A percentile compares a stretch with the other conserved stretches of the same genome.
phyloP scores from a whole-genome alignment of 2,329 filamentous ascomycete species.

The Epichloe sp. region DNA sequence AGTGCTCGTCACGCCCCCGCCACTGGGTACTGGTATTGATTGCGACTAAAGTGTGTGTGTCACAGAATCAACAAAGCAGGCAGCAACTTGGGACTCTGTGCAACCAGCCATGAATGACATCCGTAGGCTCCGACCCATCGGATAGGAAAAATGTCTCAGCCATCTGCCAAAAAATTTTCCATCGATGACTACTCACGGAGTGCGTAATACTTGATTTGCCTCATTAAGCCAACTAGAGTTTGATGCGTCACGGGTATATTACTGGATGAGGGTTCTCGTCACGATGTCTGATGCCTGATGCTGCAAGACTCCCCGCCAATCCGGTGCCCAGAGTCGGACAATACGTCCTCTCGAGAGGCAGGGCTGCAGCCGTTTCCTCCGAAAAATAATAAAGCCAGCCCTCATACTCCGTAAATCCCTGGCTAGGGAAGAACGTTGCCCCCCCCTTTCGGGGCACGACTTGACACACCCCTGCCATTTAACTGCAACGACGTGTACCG shows the following conservation, averaged over 20 bases:
- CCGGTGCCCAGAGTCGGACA: neutral
- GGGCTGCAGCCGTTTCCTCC: neutral
- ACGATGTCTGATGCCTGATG: neutral
- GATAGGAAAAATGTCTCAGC: slow-evolving; percentile 1
- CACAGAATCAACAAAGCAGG: neutral
- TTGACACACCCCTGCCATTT: neutral
- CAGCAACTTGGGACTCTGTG: neutral
- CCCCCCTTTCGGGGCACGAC: neutral
- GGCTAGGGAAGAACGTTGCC: neutral
- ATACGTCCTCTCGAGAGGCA: neutral
- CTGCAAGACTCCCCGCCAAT: neutral
- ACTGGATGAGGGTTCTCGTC: neutral
- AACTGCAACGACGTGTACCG: neutral
- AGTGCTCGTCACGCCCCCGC: neutral
- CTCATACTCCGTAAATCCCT: no score
- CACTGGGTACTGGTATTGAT: neutral
- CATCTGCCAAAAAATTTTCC: neutral
- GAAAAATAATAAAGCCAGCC: neutral
- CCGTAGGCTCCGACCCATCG: neutral
- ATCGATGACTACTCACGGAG: neutral
- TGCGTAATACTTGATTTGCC: neutral
- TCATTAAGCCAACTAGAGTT: neutral
- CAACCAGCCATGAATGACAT: neutral
- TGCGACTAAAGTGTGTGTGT: neutral
- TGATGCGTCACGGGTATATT: neutral